Percentiles rank a stretch among this genome's conserved stretches.
Evolutionary conservation across 2,329 filamentous ascomycete species (phyloP).

Genomic region (Penicillium expansum): DNA sequence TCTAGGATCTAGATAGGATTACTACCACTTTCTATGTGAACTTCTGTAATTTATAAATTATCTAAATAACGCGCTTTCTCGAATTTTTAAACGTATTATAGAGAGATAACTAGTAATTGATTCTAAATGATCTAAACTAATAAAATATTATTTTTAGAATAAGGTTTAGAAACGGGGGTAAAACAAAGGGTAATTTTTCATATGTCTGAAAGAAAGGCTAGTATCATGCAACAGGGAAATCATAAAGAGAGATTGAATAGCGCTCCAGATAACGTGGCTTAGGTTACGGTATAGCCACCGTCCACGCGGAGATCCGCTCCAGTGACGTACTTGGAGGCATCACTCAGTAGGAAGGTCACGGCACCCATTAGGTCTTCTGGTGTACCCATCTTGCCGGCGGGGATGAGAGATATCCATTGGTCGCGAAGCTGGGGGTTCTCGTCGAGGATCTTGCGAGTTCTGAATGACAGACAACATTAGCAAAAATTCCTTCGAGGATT

Average conservation of each 20-base stretch:
- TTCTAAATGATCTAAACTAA: too few relatives aligned
- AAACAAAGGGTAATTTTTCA: too few relatives aligned
- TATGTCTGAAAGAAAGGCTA: neutral
- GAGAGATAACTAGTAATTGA: too few relatives aligned
- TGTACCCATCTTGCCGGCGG: conserved; percentile 87
- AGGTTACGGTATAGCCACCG: conserved; percentile 83
- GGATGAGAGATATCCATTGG: conserved; percentile 90
- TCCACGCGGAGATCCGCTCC: conserved; percentile 78
- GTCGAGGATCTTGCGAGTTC: conserved; percentile 89
- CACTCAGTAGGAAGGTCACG: conserved; percentile 79
- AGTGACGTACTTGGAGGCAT: conserved; percentile 71
- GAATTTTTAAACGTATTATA: too few relatives aligned
- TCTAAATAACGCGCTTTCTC: too few relatives aligned
- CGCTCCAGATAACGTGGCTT: conserved; percentile 28
- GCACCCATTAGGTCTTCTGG: conserved; percentile 93
- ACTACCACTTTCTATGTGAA: too few relatives aligned
- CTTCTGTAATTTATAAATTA: too few relatives aligned
- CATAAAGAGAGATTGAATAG: neutral
- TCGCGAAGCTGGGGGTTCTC: conserved; percentile 86
- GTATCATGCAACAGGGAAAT: conserved; percentile 7
- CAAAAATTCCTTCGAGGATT: neutral
- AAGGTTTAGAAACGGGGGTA: too few relatives aligned
- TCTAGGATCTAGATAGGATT: too few relatives aligned
- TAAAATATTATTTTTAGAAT: too few relatives aligned
- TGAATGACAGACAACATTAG: conserved; percentile 36